Evolutionary conservation across 768 basidiomycete genomes (phyloP), one percentile per base, ranked within the genome.

Genomic region (Russula dissimulans): DNA sequence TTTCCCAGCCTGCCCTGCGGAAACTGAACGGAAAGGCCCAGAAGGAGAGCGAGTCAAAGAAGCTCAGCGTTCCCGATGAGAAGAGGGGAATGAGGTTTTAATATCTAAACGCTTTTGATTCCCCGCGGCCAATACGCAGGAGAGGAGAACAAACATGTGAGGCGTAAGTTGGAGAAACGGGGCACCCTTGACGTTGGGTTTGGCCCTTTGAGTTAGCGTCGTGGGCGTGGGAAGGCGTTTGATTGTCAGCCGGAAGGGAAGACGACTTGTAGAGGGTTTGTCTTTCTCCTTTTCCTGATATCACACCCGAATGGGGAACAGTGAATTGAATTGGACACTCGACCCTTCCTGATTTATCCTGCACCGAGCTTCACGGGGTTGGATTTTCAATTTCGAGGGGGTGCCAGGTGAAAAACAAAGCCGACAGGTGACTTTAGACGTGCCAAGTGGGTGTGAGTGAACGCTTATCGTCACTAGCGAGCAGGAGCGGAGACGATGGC

Each of bases 1-100:
- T 49, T 34, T 22, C 18, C 29, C n/a, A 34, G 29, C n/a, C 31
- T n/a, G 39, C 48, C n/a, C 31, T n/a, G 39, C 48, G 49, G 18
- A 14, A 31, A 36, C 22, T n/a, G 49, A 51, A 42, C 8, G 26
- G 14, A 26, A 26, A 26, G 22, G 22, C 22, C 22, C 22, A 26
- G 22, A 49, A 61, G 51, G 56, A 55, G 60, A 52, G 54, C 18
- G n/a, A 22, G 55, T 34, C 50, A 51, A 52, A 52, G 42, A 61
- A 56, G 50, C 55, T 46, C 60, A 5, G 8, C n/a, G 38, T 61
- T 61, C 60, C 52, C 38, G 8, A 49, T 42, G 43, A 55, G 60
- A 61, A 61, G 55, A 6, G 29, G 51, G 29, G 15, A 46, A 61
- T n/a, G 54, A 52, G 60, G 60, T 29, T 18, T 52, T 52, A 61